A percentile compares a stretch with the other conserved stretches of the same genome.
These are phyloP conservation scores for Boletus pseudopeckii DNA, from an alignment of 768 basidiomycete species.

Conservation along the genomic window DNA sequence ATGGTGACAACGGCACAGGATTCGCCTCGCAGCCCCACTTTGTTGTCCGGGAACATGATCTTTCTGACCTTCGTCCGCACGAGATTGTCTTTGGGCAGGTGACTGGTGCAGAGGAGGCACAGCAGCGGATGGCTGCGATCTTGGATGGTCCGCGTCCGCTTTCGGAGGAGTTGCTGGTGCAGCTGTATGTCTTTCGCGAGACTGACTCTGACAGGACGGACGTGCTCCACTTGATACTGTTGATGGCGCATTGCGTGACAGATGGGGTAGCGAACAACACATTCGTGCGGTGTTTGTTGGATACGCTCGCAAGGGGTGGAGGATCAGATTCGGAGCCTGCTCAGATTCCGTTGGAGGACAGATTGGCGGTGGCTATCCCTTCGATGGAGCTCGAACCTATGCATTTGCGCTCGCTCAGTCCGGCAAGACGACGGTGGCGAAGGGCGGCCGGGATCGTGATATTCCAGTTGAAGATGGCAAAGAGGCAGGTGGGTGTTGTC, in stretches of 20 bases:
- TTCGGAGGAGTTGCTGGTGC: constrained; percentile 41
- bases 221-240: constrained; percentile 40
- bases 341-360: constrained; percentile 32
- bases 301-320: constrained; percentile 31
- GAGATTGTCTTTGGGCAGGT: constrained; percentile 40
- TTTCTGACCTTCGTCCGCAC: constrained; percentile 29
- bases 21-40: constrained; percentile 31
- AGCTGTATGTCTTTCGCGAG: constrained; percentile 41
- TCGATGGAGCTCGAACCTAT: constrained; percentile 38
- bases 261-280: constrained; percentile 46
- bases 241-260: constrained; percentile 47
- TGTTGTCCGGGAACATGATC: constrained; percentile 37
- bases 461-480: constrained; percentile 30
- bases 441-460: constrained; percentile 41
- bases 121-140: constrained; percentile 25
- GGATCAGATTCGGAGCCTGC: background rate
- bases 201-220: constrained; percentile 28
- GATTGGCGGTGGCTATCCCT: constrained; percentile 41
- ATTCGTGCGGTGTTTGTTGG: constrained; percentile 43
- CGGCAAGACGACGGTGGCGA: constrained; percentile 44
- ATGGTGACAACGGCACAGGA: background rate
- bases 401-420: constrained; percentile 25
- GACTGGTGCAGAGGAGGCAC: constrained; percentile 35
- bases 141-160: constrained; percentile 37
- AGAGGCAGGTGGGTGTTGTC: constrained; percentile 32